These are phyloP conservation scores for Saccharomycopsis babjevae DNA, from an alignment of 805 yeast species.

Conservation along the genomic window DNA sequence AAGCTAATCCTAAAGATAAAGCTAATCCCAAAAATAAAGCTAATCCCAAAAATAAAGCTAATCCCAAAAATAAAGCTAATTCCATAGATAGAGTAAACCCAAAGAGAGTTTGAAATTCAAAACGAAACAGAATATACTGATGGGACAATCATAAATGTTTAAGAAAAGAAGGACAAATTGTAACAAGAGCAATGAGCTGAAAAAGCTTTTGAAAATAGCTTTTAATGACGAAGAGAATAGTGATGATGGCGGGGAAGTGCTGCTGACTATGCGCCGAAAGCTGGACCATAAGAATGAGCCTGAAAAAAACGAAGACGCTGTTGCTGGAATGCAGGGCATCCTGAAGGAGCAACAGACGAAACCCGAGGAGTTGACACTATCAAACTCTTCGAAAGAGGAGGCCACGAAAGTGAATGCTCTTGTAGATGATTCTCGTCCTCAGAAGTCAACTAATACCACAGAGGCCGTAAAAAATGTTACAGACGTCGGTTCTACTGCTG, in stretches of 20 bases:
- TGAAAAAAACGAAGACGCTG: constrained; percentile 13
- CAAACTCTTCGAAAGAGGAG: constrained; percentile 19
- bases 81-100: too few species aligned
- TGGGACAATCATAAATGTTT: background rate
- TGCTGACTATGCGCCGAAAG: background rate
- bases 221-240: background rate
- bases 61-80: too few species aligned
- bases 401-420: constrained; percentile 20
- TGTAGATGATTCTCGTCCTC: constrained; percentile 20
- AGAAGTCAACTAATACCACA: background rate
- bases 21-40: too few species aligned
- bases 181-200: background rate
- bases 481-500: constrained; percentile 21
- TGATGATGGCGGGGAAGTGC: background rate
- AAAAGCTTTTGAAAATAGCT: background rate
- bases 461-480: background rate
- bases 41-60: too few species aligned
- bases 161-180: background rate
- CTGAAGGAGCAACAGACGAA: background rate
- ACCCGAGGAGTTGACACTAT: background rate
- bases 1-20: too few species aligned
- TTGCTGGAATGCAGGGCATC: background rate
- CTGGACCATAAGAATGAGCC: constrained; percentile 6
- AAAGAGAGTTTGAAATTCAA: too few species aligned
- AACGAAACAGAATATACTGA: too few species aligned